Evolutionary conservation across 345 rosid species (phyloP).

Genomic region (Boechera divaricarpa): DNA sequence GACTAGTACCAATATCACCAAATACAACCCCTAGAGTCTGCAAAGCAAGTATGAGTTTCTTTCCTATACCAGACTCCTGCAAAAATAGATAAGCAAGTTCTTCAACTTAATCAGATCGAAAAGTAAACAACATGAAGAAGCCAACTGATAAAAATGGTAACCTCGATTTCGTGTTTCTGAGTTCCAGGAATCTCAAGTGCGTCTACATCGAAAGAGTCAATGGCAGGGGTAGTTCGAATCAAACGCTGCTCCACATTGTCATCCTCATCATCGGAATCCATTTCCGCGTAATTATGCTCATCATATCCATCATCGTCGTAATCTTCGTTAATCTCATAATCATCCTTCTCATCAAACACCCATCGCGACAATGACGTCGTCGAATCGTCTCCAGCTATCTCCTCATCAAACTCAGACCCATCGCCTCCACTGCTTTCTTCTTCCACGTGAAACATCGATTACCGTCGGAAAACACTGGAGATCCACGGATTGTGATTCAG

Average conservation of each 20-base stretch:
- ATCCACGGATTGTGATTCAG: constrained; percentile 32
- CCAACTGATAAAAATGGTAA: constrained; percentile 21
- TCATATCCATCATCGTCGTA: constrained; percentile 47
- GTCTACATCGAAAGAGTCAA: constrained; percentile 95
- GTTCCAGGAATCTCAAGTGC: constrained; percentile 93
- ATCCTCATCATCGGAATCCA: constrained; percentile 76
- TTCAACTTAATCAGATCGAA: constrained; percentile 4
- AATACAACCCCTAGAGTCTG: constrained; percentile 97
- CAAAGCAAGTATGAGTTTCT: constrained; percentile 72
- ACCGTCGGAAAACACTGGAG: constrained; percentile 15
- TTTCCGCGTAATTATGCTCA: constrained; percentile 39
- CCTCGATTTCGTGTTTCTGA: constrained; percentile 79
- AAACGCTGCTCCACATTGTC: constrained; percentile 77
- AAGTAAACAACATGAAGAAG: neutral
- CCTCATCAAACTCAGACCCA: constrained; percentile 51
- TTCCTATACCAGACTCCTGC: constrained; percentile 78
- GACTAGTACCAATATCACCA: constrained; percentile 99
- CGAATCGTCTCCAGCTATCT: constrained; percentile 54
- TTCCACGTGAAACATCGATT: constrained; percentile 37
- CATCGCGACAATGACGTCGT: constrained; percentile 83
- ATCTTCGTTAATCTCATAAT: constrained; percentile 47
- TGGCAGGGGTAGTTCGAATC: constrained; percentile 91
- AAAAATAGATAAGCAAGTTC: constrained; percentile 17
- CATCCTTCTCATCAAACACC: constrained; percentile 91
- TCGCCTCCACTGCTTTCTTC: constrained; percentile 59